Base-by-base conservation (phyloP, 1,284 basidiomycete genomes). In the Paramarasmius palmivorus region DNA sequence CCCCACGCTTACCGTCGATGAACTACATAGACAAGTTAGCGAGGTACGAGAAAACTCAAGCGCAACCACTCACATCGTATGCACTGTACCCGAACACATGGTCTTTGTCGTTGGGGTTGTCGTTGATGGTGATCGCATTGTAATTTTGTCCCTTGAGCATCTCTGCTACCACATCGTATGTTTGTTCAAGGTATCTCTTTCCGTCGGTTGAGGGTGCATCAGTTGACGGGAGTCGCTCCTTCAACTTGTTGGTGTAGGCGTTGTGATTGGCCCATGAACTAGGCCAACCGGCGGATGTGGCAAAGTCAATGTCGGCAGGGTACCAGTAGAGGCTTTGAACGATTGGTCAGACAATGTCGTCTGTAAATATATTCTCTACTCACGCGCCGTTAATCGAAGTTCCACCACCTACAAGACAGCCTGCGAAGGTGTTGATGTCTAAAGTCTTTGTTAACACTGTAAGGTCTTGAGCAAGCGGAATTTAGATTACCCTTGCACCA, bases 361-460 rank as follows among this genome's bases (percentile, higher is more conserved):
- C 36, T 45, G 7, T 20, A 25, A 47, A 22, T 35, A 34, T 47
- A 42, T 35, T n/a, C 52, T 4, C 4, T 76, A 32, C 81, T 66
- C 61, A 83, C 82, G 77, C 80, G 65, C 82, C 84, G 64, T 87
- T 86, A 60, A 87, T 73, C 1, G 83, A 75, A 5, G 80, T 81
- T 46, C 83, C 84, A 38, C 84, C 84, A 53, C 84, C 84, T 25
- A 85, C 61, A 17, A 86, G 64, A 64, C 84, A 87, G 14, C 83
- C 84, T 26, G 84, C 84, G 63, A 84, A 85, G 23, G 79, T 75
- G 23, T 71, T 81, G 57, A 84, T 71, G 63, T 86, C 83, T 32
- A 32, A 12, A 32, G 29, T 6, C 29, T 6, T 32, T 6, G 12
- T 6, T 12, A 32, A 6, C 29, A 6, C 12, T 32, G 6, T 32